Conservation (phyloP, 2,329 filamentous ascomycete genomes). For the Eutypa lata region DNA sequence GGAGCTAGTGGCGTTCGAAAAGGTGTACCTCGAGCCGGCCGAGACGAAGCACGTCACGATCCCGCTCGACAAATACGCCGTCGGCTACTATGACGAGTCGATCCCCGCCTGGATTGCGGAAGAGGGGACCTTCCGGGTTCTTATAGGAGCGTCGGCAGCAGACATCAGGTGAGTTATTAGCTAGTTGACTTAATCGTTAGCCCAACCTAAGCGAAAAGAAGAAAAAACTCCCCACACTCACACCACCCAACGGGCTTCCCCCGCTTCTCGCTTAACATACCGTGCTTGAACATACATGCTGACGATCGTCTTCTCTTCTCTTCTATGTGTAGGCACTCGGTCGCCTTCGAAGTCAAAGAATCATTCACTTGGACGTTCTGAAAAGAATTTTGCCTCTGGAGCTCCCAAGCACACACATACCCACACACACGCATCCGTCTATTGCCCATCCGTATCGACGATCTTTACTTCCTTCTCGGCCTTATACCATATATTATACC, state of each 20-base stretch:
- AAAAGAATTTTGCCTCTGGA: neutral
- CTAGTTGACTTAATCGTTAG: too few species aligned
- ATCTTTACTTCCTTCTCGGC: too few species aligned
- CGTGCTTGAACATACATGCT: constrained; percentile 13
- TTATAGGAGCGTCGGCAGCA: constrained; percentile 59
- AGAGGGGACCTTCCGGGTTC: constrained; percentile 57
- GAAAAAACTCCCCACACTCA: neutral
- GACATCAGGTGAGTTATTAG: constrained; percentile 58
- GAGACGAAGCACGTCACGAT: constrained; percentile 50
- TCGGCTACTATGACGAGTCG: constrained; percentile 61
- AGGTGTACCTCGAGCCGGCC: constrained; percentile 56
- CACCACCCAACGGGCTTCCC: neutral
- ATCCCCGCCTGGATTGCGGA: constrained; percentile 62
- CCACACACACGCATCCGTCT: too few species aligned
- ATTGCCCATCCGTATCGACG: too few species aligned
- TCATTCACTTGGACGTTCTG: constrained; percentile 66
- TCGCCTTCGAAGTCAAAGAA: constrained; percentile 57
- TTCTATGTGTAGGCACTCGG: constrained; percentile 35
- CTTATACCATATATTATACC: too few species aligned
- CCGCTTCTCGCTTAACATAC: constrained; percentile 13
- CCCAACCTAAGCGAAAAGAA: neutral
- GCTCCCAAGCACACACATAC: too few species aligned
- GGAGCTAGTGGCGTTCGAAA: constrained; percentile 68
- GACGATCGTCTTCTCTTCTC: constrained; percentile 16
- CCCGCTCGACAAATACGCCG: constrained; percentile 46